Evolutionary conservation across 352 stramenopile genomes (phyloP).

Genomic region (Nothophytophthora sp.): DNA sequence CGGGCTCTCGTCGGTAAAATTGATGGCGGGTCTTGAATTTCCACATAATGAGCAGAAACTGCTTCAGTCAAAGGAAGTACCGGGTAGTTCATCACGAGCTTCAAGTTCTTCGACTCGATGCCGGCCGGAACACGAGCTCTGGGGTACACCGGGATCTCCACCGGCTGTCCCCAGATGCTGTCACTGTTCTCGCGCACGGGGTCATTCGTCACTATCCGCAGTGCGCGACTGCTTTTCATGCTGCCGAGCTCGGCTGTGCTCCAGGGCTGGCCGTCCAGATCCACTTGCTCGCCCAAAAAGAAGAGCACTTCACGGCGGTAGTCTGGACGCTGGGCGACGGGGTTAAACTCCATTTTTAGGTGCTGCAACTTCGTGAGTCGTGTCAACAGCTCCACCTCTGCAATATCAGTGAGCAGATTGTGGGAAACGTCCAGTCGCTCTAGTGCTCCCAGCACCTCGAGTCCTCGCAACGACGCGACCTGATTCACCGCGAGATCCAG

Average conservation of each 20-base stretch:
- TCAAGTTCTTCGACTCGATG: slow-evolving; percentile 24
- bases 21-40: slow-evolving; percentile 48
- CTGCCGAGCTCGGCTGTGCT: slow-evolving; percentile 59
- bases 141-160: slow-evolving; percentile 22
- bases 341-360: slow-evolving; percentile 74
- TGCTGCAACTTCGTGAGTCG: slow-evolving; percentile 36
- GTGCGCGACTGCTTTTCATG: slow-evolving; percentile 66
- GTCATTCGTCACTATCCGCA: slow-evolving; percentile 33
- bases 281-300: slow-evolving; percentile 63
- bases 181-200: neutral
- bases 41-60: slow-evolving; percentile 36
- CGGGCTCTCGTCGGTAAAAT: slow-evolving; percentile 24
- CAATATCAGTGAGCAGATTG: slow-evolving; percentile 59
- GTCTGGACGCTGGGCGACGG: slow-evolving; percentile 65
- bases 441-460: slow-evolving; percentile 44
- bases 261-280: slow-evolving; percentile 70
- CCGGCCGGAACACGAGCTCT: slow-evolving; percentile 16
- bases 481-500: slow-evolving; percentile 76
- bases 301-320: slow-evolving; percentile 85
- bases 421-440: slow-evolving; percentile 72
- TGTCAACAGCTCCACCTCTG: slow-evolving; percentile 54
- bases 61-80: slow-evolving; percentile 16
- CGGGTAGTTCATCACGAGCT: slow-evolving; percentile 48
- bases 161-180: slow-evolving; percentile 22
- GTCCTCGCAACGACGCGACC: slow-evolving; percentile 54